A percentile compares a stretch with the other conserved stretches of the same genome.
Conservation (phyloP, 768 basidiomycete genomes). For the Sutorius australiensis region DNA sequence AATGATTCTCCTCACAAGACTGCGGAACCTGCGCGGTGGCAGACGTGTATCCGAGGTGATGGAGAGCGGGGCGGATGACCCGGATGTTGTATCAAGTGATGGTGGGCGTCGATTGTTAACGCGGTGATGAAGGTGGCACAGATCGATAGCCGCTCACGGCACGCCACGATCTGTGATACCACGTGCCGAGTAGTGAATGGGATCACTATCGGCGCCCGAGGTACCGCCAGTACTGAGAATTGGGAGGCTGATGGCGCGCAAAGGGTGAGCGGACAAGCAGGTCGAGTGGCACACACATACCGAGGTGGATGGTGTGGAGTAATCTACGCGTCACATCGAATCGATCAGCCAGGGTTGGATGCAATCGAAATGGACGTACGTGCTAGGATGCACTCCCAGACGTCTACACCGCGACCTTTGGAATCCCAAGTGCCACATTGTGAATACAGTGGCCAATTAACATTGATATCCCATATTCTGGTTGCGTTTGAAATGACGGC, state of each 20-base stretch:
- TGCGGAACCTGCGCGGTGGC: slow-evolving; percentile 2
- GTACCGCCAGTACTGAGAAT: slow-evolving; percentile 43
- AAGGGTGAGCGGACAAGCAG: slow-evolving; percentile 2
- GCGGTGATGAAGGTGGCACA: slow-evolving; percentile 3
- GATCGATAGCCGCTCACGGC: slow-evolving; percentile 1
- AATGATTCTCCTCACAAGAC: slow-evolving; percentile 1
- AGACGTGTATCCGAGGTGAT: slow-evolving; percentile 7
- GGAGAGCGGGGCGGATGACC: neutral
- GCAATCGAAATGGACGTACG: slow-evolving; percentile 39
- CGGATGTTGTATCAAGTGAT: slow-evolving; percentile 4
- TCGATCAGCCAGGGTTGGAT: slow-evolving; percentile 1
- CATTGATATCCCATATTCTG: slow-evolving; percentile 65
- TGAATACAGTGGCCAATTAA: slow-evolving; percentile 59
- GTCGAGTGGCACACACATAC: slow-evolving; percentile 18
- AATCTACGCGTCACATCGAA: slow-evolving; percentile 39
- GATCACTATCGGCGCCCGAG: slow-evolving; percentile 39
- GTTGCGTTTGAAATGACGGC: slow-evolving; percentile 59
- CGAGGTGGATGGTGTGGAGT: slow-evolving; percentile 51
- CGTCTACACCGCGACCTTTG: slow-evolving; percentile 61
- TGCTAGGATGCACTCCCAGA: slow-evolving; percentile 71
- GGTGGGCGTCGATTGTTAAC: slow-evolving; percentile 4
- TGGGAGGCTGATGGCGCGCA: slow-evolving; percentile 37
- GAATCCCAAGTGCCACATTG: slow-evolving; percentile 74
- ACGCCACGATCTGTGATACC: slow-evolving; percentile 3
- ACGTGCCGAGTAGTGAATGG: neutral